Percentiles rank a stretch among this genome's conserved stretches.
Conservation (phyloP, 306 rosid species). For the Hylodesmum podocarpum region DNA sequence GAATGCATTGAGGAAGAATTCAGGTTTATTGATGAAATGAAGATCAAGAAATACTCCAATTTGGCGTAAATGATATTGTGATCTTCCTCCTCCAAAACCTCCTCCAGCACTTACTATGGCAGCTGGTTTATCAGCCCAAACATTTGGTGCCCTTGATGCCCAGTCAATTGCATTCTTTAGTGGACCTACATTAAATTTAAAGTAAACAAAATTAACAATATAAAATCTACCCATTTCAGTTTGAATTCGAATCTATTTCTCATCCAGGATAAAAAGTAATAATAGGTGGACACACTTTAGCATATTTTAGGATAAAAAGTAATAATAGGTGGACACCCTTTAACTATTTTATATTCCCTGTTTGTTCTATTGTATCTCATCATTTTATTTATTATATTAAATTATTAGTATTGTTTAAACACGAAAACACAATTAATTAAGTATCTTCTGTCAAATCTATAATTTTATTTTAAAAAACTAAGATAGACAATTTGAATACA, state of each 20-base stretch:
- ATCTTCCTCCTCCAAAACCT: constrained; percentile 61
- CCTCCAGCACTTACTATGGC: constrained; percentile 92
- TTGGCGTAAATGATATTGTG: constrained; percentile 91
- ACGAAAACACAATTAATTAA: no score
- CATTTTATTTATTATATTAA: no score
- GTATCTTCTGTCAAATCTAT: no score
- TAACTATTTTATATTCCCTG: no score
- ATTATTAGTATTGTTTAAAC: no score
- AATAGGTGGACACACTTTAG: not conserved
- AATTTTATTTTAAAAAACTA: no score
- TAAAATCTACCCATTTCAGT: not conserved
- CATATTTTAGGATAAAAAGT: not conserved
- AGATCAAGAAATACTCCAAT: constrained; percentile 78
- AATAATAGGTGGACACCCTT: no score
- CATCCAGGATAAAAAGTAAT: no score
- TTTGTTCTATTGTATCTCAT: no score
- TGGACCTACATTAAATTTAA: constrained; percentile 13
- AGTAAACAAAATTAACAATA: not conserved
- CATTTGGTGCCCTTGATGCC: constrained; percentile 65
- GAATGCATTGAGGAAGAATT: constrained; percentile 62
- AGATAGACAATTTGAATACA: no score
- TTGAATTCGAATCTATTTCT: not conserved
- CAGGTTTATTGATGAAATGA: constrained; percentile 94
- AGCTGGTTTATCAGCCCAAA: constrained; percentile 82
- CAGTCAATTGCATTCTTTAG: constrained; percentile 42